Conservation (phyloP, 2,329 filamentous ascomycete genomes). For the Lasiodiplodia hormozganensis region DNA sequence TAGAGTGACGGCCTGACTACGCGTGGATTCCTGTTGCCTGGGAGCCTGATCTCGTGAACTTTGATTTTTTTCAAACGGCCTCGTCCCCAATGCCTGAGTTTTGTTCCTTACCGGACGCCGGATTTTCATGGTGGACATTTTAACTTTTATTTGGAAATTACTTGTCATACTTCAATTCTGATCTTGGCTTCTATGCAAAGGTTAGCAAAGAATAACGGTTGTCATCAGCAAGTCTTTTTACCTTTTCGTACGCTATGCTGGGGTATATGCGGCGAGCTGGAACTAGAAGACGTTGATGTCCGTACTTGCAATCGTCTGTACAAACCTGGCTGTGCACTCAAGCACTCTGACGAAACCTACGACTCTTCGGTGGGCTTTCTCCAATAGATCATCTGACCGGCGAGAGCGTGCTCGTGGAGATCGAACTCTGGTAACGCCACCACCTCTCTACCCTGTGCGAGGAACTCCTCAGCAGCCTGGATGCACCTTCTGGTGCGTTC, state of each 20-base stretch:
- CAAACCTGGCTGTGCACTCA: constrained; percentile 7
- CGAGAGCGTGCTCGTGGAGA: constrained; percentile 40
- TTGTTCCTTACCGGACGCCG: neutral
- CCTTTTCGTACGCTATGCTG: constrained; percentile 3
- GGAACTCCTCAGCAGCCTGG: constrained; percentile 38
- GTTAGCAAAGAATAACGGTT: neutral
- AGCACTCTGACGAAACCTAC: neutral
- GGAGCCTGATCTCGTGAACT: neutral
- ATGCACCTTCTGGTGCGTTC: constrained; percentile 33
- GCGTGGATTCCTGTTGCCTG: neutral
- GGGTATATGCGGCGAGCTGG: constrained; percentile 3
- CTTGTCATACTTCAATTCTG: neutral
- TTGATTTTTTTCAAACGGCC: neutral
- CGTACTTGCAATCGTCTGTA: neutral
- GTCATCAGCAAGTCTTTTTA: neutral
- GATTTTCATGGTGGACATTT: constrained; percentile 5
- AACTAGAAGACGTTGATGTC: neutral
- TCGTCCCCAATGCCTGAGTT: neutral
- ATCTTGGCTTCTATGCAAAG: neutral
- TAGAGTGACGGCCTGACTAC: neutral
- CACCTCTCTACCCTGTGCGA: constrained; percentile 32
- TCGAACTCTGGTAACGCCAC: constrained; percentile 39
- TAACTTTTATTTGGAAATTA: neutral
- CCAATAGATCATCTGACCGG: constrained; percentile 43
- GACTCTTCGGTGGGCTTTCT: constrained; percentile 28